Evolutionary conservation across 345 rosid species (phyloP), one percentile per base, ranked within the genome.

Genomic region (Camelina sativa): DNA sequence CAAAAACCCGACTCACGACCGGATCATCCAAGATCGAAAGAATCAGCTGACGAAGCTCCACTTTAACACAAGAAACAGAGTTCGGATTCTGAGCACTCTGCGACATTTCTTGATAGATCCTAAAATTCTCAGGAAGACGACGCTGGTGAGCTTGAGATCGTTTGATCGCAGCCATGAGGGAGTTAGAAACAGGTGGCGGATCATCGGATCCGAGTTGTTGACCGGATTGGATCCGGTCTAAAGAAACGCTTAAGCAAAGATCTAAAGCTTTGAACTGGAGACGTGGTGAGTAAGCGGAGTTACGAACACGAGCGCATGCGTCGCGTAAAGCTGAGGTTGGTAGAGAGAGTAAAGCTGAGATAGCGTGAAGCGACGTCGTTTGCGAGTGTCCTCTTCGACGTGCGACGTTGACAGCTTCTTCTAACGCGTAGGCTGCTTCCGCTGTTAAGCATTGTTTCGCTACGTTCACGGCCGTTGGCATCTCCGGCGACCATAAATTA

Each of bases 81-180:
- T 41, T 62, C 53, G 74, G 75, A 4, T 6, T 57, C 34, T 83
- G 80, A 23, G 78, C 85, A 16, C 77, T 86, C 68, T 79, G 82
- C 7, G 88, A 73, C 11, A 87, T 78, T 53, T 90, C 91, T 63
- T 91, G 93, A 60, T 87, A 90, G n/a, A 91, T 17, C 55, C 91
- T 89, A 65, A 87, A 88, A 32, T 85, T 90, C 79, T 94, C 97
- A 1, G 96, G 98, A 44, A 85, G 88, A 11, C 97, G 79, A 38
- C 97, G 82, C 46, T 94, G 98, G 61, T 88, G 90, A 23, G 98
- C 97, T 77, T 94, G 98, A 8, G 98, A 90, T 11, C 98, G 86
- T 73, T 91, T 91, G 68, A 94, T 91, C 7, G 98, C 98, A 5
- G 98, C 98, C 98, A 94, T 91, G 66, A 94, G 89, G 1, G 98